Base-by-base conservation (phyloP, 2,329 filamentous ascomycete species). In the Venturiaceae sp. region DNA sequence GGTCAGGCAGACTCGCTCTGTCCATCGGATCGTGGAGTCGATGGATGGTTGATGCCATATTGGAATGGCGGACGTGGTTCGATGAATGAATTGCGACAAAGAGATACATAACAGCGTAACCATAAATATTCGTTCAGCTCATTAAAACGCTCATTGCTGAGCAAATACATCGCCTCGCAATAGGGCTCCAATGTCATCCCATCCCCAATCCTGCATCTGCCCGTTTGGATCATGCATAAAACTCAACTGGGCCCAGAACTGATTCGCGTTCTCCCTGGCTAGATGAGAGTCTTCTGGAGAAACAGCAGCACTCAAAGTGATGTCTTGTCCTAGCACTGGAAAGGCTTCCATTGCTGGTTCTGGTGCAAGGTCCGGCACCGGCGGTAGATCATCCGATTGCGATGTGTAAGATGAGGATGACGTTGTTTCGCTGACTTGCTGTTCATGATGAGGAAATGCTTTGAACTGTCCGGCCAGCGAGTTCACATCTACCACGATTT, bases 241-340 rank as follows among this genome's bases (percentile, higher is more conserved):
- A 56, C 33, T 39, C 37, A 56, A 32, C n/a, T 56, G 53, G 26
- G 53, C 37, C 53, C 53, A 56, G n/a, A 41, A 39, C n/a, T 56
- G 36, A 39, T 50, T 50, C 8, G 44, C 44, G 19, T 30, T 50
- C 11, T 50, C 44, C 19, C 44, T 50, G 11, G 44, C 44, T 13
- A 30, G 11, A n/a, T 50, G 26, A 2, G 44, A 50, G 21, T 50
- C 26, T 9, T 50, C 26, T 6, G 44, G 44, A 13, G 44, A 50
- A 8, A 50, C 44, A 30, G 44, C 44, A 50, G 44, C 44, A 11
- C 44, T 50, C 44, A 50, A 28, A n/a, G 44, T 50, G 23, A 50
- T 23, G 2, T 50, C 26, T 26, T 50, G 44, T 6, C 44, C 44
- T 7, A 26, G 44, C 23, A 26, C 23, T n/a, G 44, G 44, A 26